These are phyloP conservation scores for Termitomyces sp. DNA, from an alignment of 768 basidiomycete genomes.

Conservation along the genomic window DNA sequence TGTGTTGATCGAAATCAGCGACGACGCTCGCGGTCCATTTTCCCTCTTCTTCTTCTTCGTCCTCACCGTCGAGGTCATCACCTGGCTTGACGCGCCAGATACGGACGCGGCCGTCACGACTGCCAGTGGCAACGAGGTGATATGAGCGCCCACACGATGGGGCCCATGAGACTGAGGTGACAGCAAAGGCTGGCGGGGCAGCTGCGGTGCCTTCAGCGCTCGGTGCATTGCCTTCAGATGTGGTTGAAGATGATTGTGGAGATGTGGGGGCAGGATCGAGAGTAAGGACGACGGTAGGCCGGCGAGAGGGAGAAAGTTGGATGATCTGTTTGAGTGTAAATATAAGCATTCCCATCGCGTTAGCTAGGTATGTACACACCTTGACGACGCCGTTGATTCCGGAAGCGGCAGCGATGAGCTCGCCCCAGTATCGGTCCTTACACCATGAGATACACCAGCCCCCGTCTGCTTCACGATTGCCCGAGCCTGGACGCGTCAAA, in stretches of 20 bases:
- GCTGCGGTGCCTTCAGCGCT: slow-evolving; percentile 25
- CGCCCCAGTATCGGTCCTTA: slow-evolving; percentile 94
- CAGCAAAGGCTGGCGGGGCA: slow-evolving; percentile 48
- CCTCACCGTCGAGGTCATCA: slow-evolving; percentile 37
- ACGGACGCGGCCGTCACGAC: slow-evolving; percentile 82
- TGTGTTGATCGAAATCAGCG: slow-evolving; percentile 86
- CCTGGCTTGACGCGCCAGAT: slow-evolving; percentile 83
- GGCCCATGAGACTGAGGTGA: slow-evolving; percentile 90
- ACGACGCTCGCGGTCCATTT: slow-evolving; percentile 76
- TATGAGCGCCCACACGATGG: slow-evolving; percentile 92
- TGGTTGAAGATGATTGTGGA: slow-evolving; percentile 8
- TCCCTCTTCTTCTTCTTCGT: slow-evolving; percentile 42
- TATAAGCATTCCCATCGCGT: neutral
- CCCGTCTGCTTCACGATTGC: slow-evolving; percentile 79
- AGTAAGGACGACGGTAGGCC: slow-evolving; percentile 60
- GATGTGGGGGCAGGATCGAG: slow-evolving; percentile 49
- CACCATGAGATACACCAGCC: slow-evolving; percentile 97
- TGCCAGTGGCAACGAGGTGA: slow-evolving; percentile 90
- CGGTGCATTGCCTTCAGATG: slow-evolving; percentile 19
- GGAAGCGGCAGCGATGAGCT: slow-evolving; percentile 74
- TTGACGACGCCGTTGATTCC: slow-evolving; percentile 76
- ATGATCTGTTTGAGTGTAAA: slow-evolving; percentile 49
- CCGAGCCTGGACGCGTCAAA: slow-evolving; percentile 31
- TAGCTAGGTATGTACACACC: slow-evolving; percentile 35
- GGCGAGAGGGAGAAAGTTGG: slow-evolving; percentile 64